Conservation (phyloP, 2,329 filamentous ascomycete species). For the Saccharata proteae region DNA sequence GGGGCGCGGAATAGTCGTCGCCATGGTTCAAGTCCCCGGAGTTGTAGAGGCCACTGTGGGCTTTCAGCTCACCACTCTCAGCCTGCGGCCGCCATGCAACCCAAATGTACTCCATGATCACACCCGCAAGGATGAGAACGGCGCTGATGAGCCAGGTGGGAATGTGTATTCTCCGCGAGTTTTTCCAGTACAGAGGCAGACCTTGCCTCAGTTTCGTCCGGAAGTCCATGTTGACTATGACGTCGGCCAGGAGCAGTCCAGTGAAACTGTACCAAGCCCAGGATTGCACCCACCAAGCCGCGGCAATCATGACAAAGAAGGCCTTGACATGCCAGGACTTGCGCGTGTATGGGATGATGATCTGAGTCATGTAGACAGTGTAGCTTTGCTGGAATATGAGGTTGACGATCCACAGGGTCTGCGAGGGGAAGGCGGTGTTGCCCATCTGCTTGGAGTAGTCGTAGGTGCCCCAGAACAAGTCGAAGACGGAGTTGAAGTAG, state of each 20-base stretch:
- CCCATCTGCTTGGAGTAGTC: slow-evolving; percentile 27
- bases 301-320: slow-evolving; percentile 27
- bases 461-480: slow-evolving; percentile 34
- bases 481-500: slow-evolving; percentile 35
- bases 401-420: slow-evolving; percentile 34
- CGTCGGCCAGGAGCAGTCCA: slow-evolving; percentile 37
- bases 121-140: slow-evolving; percentile 21
- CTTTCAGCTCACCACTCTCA: slow-evolving; percentile 24
- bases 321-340: slow-evolving; percentile 29
- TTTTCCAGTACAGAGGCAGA: slow-evolving; percentile 12
- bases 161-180: background rate
- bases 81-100: slow-evolving; percentile 26
- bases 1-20: slow-evolving; percentile 21
- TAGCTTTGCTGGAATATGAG: slow-evolving; percentile 36
- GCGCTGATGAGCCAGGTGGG: slow-evolving; percentile 22
- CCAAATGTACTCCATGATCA: slow-evolving; percentile 32
- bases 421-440: slow-evolving; percentile 30
- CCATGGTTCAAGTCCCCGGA: slow-evolving; percentile 24
- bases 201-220: slow-evolving; percentile 12
- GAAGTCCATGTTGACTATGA: slow-evolving; percentile 31
- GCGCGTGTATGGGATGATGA: slow-evolving; percentile 33
- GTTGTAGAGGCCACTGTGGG: slow-evolving; percentile 31
- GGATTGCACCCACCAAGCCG: slow-evolving; percentile 35
- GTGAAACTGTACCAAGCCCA: slow-evolving; percentile 36
- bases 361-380: slow-evolving; percentile 37